These are phyloP conservation scores for Boletellus sp. DNA, from an alignment of 768 basidiomycete genomes.

Conservation along the genomic window DNA sequence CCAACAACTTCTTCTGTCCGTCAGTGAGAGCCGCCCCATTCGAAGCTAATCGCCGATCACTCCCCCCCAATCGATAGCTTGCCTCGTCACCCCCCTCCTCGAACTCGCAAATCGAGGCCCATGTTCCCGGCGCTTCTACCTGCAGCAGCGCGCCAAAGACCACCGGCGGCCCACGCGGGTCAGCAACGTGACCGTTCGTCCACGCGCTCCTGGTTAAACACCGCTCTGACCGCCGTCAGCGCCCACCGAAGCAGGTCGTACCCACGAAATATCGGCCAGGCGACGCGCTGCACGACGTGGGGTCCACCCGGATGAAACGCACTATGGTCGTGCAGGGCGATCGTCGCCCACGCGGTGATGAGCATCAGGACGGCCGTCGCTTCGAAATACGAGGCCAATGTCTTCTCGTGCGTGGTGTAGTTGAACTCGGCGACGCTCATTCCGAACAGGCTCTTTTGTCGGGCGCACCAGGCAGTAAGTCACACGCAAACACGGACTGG, in stretches of 20 bases:
- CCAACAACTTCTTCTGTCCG: too few species aligned
- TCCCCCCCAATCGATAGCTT: too few species aligned
- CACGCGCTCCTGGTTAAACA: background rate
- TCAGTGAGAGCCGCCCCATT: too few species aligned
- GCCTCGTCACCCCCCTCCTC: too few species aligned
- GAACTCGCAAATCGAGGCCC: too few species aligned
- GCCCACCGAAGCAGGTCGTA: background rate
- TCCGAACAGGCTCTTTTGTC: conserved; percentile 29
- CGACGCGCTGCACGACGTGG: conserved; percentile 6
- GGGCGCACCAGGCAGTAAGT: background rate
- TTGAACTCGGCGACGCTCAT: conserved; percentile 32
- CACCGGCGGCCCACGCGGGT: too few species aligned
- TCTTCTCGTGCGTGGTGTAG: conserved; percentile 15
- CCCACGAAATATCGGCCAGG: conserved; percentile 18
- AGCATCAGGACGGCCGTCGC: conserved; percentile 46
- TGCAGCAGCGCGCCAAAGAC: too few species aligned
- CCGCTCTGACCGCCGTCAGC: background rate
- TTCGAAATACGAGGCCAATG: conserved; percentile 36
- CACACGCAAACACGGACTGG: too few species aligned
- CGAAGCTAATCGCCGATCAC: too few species aligned
- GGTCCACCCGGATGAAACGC: conserved; percentile 14
- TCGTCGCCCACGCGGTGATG: conserved; percentile 52
- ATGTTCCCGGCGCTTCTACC: too few species aligned
- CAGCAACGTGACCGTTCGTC: too few species aligned
- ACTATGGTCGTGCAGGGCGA: conserved; percentile 43